A percentile compares a stretch with the other conserved stretches of the same genome.
phyloP scores from a whole-genome alignment of 768 basidiomycete species.

The Rhodotorula kratochvilovae region DNA sequence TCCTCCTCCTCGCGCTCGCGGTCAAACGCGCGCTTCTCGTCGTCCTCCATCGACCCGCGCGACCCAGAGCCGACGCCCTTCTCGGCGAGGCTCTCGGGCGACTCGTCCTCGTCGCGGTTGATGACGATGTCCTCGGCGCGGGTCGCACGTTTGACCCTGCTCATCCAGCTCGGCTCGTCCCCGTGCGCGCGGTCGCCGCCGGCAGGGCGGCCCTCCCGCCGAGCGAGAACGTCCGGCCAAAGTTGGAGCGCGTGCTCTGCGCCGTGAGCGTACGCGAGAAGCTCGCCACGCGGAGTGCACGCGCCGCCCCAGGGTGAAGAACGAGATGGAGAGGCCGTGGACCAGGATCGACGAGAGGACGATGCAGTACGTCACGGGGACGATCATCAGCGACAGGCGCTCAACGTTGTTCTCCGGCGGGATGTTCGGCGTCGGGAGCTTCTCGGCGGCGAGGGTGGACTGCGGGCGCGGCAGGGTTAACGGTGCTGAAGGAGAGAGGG shows the following conservation, averaged over 20 bases:
- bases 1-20: constrained; percentile 2
- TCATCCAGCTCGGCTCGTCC: constrained; percentile 7
- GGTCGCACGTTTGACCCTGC: not conserved
- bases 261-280: constrained; percentile 45
- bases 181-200: constrained; percentile 45
- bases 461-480: not conserved
- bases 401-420: constrained; percentile 60
- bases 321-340: constrained; percentile 76
- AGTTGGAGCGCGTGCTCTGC: constrained; percentile 42
- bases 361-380: constrained; percentile 92
- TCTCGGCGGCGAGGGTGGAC: constrained; percentile 67
- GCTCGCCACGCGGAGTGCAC: constrained; percentile 94
- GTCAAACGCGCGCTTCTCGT: not conserved
- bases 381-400: constrained; percentile 67
- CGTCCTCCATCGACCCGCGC: not conserved
- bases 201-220: constrained; percentile 57
- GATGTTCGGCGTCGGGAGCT: constrained; percentile 53
- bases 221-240: constrained; percentile 31
- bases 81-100: constrained; percentile 54
- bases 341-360: constrained; percentile 78
- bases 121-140: constrained; percentile 66
- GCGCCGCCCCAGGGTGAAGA: constrained; percentile 83
- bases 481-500: not conserved
- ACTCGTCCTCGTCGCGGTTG: constrained; percentile 65
- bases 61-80: constrained; percentile 19